phyloP scores from a whole-genome alignment of 2,329 filamentous ascomycete genomes.

The Penicillium sp. region DNA sequence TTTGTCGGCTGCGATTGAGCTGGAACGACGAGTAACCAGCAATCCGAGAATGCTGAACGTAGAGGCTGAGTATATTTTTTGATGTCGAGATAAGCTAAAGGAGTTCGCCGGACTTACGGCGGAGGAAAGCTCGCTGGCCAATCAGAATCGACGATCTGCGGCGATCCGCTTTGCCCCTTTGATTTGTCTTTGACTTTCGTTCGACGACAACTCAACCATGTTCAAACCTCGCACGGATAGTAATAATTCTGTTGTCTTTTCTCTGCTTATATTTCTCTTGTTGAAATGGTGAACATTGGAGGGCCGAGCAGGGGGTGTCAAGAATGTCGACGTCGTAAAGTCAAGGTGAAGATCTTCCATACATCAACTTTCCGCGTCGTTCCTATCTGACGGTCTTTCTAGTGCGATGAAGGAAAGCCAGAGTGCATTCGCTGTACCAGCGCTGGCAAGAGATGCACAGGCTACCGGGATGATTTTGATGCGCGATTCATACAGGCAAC shows the following conservation, averaged over 20 bases:
- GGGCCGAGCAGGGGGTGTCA: conserved; percentile 4
- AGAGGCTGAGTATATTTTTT: not conserved
- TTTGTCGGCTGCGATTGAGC: not conserved
- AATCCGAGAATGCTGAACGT: not conserved
- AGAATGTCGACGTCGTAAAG: conserved; percentile 3
- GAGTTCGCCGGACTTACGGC: not conserved
- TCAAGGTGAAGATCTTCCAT: not conserved
- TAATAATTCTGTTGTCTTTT: no score
- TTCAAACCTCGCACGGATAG: no score
- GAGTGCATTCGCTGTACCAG: not conserved
- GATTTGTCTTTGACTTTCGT: no score
- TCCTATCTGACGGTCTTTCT: not conserved
- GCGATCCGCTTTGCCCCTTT: not conserved
- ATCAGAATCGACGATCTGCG: not conserved
- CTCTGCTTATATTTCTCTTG: not conserved
- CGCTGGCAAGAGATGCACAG: conserved; percentile 1
- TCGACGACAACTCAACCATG: not conserved
- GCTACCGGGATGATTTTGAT: not conserved
- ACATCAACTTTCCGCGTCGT: not conserved
- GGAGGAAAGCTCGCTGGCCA: not conserved
- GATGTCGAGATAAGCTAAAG: not conserved
- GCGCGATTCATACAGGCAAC: not conserved
- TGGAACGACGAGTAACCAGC: no score
- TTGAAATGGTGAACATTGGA: conserved; percentile 2
- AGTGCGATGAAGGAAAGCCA: conserved; percentile 8